Base-by-base conservation (phyloP, 495 filamentous ascomycete species). In the Poronia punctata region DNA sequence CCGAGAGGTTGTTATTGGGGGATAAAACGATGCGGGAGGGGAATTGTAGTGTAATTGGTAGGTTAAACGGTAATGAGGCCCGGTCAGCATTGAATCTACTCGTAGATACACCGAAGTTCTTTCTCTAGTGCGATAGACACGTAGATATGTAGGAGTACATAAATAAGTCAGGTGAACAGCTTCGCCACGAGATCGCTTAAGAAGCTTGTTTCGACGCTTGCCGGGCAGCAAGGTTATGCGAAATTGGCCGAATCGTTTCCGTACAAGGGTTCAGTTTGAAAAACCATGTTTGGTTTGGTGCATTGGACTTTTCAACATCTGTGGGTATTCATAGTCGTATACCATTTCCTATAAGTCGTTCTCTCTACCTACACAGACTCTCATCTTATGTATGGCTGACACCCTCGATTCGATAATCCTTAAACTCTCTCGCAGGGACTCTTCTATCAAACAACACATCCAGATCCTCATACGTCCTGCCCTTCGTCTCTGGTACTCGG, bases 391-490 rank as follows among this genome's bases (percentile, higher is more conserved):
- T 23, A 7, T 41, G 34, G 25, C 37, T 28, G 5, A 42, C 14
- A 27, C 40, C 28, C 22, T 66, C 64, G 26, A 65, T 59, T 15
- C 49, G 51, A 38, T 67, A 68, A 5, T 27, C 35, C 23, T 59
- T 56, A 38, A 70, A 70, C 38, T 76, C 66, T 42, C 79, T 65
- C 38, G 78, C 75, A 19, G 62, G 69, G 19, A 82, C 64, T 18
- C 56, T 56, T 46, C 68, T 71, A 37, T 68, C 66, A 45, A 72
- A 75, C 35, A 75, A 35, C 4, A 66, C 45, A 42, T 75, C 65
- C 32, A 79, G 50, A 57, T 84, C 79, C 30, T 75, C 75, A 46
- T 69, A 82, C 2, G 77, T 80, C 19, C 75, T 61, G 0, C 69
- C 69, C 35, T 67, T 76, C 6, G 74, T 74, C 50, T 84, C 80